These are phyloP conservation scores for Saccharomyces kudriavzevii DNA, from an alignment of 805 yeast genomes.

Conservation along the genomic window DNA sequence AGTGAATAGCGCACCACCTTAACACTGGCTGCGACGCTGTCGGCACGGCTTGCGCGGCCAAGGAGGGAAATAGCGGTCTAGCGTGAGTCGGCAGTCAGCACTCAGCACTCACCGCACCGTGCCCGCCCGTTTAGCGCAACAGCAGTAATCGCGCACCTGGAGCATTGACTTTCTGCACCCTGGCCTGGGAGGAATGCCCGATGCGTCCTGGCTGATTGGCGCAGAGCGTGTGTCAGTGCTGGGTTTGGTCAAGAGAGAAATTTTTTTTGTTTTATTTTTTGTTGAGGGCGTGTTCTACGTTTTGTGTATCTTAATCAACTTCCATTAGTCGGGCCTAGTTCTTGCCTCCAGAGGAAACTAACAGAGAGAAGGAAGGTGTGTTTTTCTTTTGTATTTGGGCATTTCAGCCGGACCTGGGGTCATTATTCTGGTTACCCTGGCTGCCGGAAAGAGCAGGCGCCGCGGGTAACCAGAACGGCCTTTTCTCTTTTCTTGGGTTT, in stretches of 20 bases:
- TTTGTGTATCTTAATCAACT: too few species aligned
- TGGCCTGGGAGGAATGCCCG: not conserved
- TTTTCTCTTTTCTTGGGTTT: not conserved
- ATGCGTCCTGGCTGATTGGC: not conserved
- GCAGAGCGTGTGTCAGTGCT: not conserved
- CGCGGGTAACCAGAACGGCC: not conserved
- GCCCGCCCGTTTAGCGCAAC: not conserved
- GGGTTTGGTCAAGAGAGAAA: too few species aligned
- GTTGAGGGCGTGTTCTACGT: too few species aligned
- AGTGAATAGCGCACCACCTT: not conserved
- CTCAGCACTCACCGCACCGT: not conserved
- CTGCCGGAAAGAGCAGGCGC: too few species aligned
- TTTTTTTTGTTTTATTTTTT: too few species aligned
- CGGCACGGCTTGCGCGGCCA: not conserved
- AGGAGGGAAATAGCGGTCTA: not conserved
- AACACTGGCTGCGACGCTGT: not conserved
- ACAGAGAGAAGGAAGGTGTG: too few species aligned
- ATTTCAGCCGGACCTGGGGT: too few species aligned
- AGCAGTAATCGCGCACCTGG: not conserved
- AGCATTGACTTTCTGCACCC: not conserved
- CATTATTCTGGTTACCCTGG: too few species aligned
- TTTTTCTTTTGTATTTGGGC: too few species aligned
- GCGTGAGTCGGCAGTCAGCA: not conserved
- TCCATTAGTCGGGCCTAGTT: too few species aligned
- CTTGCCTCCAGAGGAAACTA: too few species aligned